Evolutionary conservation across 2,329 filamentous ascomycete species (phyloP), one percentile per base, ranked within the genome.

Genomic region (Alternaria alternata): DNA sequence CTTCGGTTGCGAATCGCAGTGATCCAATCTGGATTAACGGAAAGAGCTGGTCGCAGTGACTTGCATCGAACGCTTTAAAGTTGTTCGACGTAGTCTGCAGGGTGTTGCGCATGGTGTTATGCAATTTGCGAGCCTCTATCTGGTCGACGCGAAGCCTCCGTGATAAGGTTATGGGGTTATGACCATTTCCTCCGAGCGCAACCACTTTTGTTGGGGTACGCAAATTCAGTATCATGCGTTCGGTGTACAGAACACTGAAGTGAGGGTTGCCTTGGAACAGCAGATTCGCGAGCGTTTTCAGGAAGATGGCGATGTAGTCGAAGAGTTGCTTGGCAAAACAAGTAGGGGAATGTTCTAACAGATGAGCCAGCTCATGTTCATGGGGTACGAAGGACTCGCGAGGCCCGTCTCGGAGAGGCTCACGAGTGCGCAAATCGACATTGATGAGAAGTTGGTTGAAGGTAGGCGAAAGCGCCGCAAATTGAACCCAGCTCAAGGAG

Each of bases 231-330:
- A 70, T 69, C 61, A 75, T 66, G 8, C 51, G 57, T 49, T 75
- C 73, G 2, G 65, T 71, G 18, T 72, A 75, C 5, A 75, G 39
- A 4, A 74, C 54, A 16, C 62, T 66, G 53, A 72, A 72, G 16
- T 51, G 47, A 1, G 66, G 43, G 22, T 72, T 63, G 5, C 67
- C 71, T 12, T 64, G 43, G 6, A 62, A 63, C 8, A 74, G 63
- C 2, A 75, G 61, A 18, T 68, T 71, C 6, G 71, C 71, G 0
- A 75, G 55, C 1, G 71, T 66, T 51, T 73, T 74, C 20, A 75
- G 62, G 11, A 75, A 60, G 20, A 75, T 74, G 4, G 72, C 70
- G 42, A 74, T 69, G 59, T 75, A 75, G 42, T 75, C 70, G 57
- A 75, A 75, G 3, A 75, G 57, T 34, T 74, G 71, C 36, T 63